Evolutionary conservation across 2,329 filamentous ascomycete genomes (phyloP).

Genomic region (Colletotrichum echinochloae): DNA sequence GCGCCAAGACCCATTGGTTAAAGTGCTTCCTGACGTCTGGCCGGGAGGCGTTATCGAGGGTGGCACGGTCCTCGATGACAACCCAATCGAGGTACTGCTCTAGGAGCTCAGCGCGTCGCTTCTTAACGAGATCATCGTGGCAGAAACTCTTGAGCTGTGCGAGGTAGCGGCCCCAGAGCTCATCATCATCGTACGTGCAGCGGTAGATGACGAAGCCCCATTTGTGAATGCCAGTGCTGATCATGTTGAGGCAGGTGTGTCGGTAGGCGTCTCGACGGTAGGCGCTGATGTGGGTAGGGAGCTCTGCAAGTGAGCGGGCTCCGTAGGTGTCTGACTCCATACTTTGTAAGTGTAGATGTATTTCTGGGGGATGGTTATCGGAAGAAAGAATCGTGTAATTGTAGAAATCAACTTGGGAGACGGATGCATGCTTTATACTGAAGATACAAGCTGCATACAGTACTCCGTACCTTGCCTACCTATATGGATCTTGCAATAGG

Average conservation of each 20-base stretch:
- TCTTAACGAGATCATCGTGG: not conserved
- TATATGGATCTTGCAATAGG: not conserved
- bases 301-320: slow-evolving; percentile 13
- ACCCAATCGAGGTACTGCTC: slow-evolving; percentile 17
- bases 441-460: no score
- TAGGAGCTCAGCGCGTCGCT: slow-evolving; percentile 9
- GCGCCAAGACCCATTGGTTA: not conserved
- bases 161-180: slow-evolving; percentile 30
- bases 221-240: slow-evolving; percentile 21
- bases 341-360: not conserved
- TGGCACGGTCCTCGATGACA: not conserved
- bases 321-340: not conserved
- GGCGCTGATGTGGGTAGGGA: not conserved
- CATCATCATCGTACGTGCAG: slow-evolving; percentile 40
- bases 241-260: not conserved
- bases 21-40: not conserved
- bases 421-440: not conserved
- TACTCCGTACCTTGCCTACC: no score
- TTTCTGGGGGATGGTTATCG: not conserved
- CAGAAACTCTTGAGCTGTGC: slow-evolving; percentile 1
- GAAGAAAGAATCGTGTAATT: not conserved
- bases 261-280: not conserved
- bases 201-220: slow-evolving; percentile 43
- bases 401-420: not conserved
- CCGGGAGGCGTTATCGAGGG: not conserved